Evolutionary conservation across 306 rosid genomes (phyloP).

Genomic region (Malus asiatica): DNA sequence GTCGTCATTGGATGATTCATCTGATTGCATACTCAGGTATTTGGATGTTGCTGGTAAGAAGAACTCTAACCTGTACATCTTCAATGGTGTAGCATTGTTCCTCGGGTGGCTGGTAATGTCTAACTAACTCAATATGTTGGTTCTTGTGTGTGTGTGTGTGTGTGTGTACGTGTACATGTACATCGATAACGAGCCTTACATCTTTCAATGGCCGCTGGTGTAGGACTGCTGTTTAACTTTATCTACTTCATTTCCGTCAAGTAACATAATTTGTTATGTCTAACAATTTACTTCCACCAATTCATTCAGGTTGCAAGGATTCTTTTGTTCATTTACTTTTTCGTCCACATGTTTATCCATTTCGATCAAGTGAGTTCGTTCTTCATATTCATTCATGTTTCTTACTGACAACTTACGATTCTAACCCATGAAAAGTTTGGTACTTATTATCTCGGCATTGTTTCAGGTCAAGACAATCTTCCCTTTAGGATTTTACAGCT

Average conservation of each 20-base stretch:
- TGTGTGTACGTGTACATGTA: too few relatives aligned
- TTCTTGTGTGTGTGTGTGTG: background rate
- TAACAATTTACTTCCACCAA: background rate
- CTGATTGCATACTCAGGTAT: slow-evolving; percentile 47
- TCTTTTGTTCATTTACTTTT: slow-evolving; percentile 63
- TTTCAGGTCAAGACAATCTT: slow-evolving; percentile 57
- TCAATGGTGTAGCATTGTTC: slow-evolving; percentile 78
- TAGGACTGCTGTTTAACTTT: background rate
- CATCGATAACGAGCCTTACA: too few relatives aligned
- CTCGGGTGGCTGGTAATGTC: slow-evolving; percentile 92
- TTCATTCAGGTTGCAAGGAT: slow-evolving; percentile 72
- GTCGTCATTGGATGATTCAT: slow-evolving; percentile 16
- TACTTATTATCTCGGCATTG: background rate
- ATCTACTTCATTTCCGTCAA: background rate
- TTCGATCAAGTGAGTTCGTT: slow-evolving; percentile 62
- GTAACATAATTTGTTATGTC: background rate
- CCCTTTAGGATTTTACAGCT: slow-evolving; percentile 66
- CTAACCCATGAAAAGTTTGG: background rate
- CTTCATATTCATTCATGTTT: background rate
- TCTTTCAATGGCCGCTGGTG: too few relatives aligned
- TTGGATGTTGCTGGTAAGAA: slow-evolving; percentile 69
- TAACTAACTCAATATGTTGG: slow-evolving; percentile 19
- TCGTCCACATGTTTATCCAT: slow-evolving; percentile 60
- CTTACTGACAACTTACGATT: background rate
- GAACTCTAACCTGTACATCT: slow-evolving; percentile 51